Percentiles rank a stretch among this genome's conserved stretches.
phyloP scores from a whole-genome alignment of 192 early-diverging fungal genomes.

The Chytriomyces confervae region DNA sequence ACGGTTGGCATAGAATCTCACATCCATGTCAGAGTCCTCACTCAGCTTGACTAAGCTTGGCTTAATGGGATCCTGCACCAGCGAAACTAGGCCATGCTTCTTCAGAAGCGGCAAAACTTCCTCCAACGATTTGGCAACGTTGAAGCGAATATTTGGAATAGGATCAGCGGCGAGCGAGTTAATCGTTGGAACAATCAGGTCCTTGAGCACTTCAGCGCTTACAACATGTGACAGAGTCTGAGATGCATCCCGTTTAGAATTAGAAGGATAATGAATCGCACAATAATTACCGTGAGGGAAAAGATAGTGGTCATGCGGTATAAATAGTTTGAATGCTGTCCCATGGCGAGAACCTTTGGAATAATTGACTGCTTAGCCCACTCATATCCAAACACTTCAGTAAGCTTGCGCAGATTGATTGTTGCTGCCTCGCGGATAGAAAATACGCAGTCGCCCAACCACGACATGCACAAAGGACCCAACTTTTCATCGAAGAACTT shows the following conservation, averaged over 20 bases:
- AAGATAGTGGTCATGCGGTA: slow-evolving; percentile 99
- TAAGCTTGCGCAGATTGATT: slow-evolving; percentile 89
- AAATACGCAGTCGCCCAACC: slow-evolving; percentile 96
- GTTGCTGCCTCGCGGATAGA: slow-evolving; percentile 98
- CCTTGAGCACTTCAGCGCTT: slow-evolving; percentile 85
- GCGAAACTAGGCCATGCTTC: slow-evolving; percentile 65
- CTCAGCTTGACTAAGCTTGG: slow-evolving; percentile 83
- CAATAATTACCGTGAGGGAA: slow-evolving; percentile 78
- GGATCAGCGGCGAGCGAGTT: slow-evolving; percentile 84
- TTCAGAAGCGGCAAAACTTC: slow-evolving; percentile 78
- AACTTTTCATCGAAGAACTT: slow-evolving; percentile 98
- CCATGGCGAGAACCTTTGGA: slow-evolving; percentile 91
- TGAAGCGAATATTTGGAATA: slow-evolving; percentile 99
- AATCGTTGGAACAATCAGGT: slow-evolving; percentile 87
- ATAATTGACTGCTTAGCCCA: slow-evolving; percentile 96
- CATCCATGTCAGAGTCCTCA: slow-evolving; percentile 92
- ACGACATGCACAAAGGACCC: slow-evolving; percentile 93
- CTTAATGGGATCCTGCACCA: slow-evolving; percentile 74
- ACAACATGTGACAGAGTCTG: slow-evolving; percentile 88
- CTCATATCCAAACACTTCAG: slow-evolving; percentile 97
- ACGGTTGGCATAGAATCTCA: slow-evolving; percentile 87
- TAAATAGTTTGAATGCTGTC: slow-evolving; percentile 91
- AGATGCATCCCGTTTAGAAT: background rate
- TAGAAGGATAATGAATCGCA: background rate
- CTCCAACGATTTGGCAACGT: slow-evolving; percentile 94